These are phyloP conservation scores for Sporothrix brasiliensis DNA, from an alignment of 2,329 filamentous ascomycete genomes.

Conservation along the genomic window DNA sequence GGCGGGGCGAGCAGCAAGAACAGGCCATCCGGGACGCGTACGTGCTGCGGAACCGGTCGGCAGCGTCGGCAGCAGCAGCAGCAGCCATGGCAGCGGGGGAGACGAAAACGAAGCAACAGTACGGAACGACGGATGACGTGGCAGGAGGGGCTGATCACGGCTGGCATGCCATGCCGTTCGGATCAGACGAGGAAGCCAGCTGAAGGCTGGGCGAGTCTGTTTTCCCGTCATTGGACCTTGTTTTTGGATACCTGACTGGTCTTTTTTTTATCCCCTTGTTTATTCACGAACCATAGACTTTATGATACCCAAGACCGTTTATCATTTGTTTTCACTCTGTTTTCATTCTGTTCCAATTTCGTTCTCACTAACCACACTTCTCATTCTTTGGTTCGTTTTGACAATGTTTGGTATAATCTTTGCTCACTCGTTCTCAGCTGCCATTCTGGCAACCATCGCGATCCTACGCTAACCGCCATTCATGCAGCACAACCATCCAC, in stretches of 20 bases:
- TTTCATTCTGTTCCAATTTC: neutral
- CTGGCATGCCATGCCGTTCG: neutral
- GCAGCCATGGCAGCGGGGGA: conserved; percentile 4
- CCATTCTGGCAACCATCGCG: neutral
- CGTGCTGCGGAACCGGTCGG: conserved; percentile 31
- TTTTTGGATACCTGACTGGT: neutral
- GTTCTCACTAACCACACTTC: no score
- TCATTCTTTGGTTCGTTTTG: no score
- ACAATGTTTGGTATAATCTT: neutral
- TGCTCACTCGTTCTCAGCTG: neutral
- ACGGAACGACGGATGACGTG: neutral
- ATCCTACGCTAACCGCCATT: conserved; percentile 1
- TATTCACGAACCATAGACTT: neutral
- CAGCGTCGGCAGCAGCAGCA: conserved; percentile 10
- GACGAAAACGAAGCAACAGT: neutral
- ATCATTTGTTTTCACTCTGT: neutral
- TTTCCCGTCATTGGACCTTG: neutral
- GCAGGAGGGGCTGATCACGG: neutral
- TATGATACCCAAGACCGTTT: conserved; percentile 22
- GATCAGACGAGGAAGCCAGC: neutral
- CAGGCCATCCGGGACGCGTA: conserved; percentile 33
- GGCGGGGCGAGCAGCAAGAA: conserved; percentile 48
- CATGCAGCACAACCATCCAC: neutral
- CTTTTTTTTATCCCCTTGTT: neutral
- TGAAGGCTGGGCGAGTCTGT: neutral